A percentile compares a stretch with the other conserved stretches of the same genome.
These are phyloP conservation scores for Penicillium turbatum DNA, from an alignment of 495 filamentous ascomycete species.

Conservation along the genomic window DNA sequence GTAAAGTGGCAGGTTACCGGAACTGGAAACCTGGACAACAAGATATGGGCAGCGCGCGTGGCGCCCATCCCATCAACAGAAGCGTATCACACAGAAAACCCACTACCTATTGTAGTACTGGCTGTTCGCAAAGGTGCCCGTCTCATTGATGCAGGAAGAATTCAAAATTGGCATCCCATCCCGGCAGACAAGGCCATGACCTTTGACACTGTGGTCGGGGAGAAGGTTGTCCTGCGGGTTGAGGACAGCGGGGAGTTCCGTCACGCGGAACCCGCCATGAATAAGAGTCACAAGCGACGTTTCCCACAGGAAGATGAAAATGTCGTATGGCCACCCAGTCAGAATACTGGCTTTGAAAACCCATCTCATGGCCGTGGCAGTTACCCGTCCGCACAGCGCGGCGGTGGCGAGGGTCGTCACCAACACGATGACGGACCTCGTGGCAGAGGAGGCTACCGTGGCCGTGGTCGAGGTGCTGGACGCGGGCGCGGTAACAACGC, in stretches of 20 bases:
- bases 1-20: constrained; percentile 79
- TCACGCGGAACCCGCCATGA: constrained; percentile 34
- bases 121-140: constrained; percentile 66
- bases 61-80: constrained; percentile 62
- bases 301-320: constrained; percentile 38
- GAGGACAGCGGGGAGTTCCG: constrained; percentile 57
- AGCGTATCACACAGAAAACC: constrained; percentile 68
- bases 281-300: constrained; percentile 49
- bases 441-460: constrained; percentile 41
- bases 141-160: constrained; percentile 75
- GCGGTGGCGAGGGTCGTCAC: constrained; percentile 20
- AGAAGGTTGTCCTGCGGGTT: constrained; percentile 77
- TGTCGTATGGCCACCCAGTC: constrained; percentile 17
- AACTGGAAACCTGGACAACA: constrained; percentile 67
- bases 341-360: constrained; percentile 15
- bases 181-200: constrained; percentile 59
- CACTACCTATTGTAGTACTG: constrained; percentile 68
- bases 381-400: constrained; percentile 20
- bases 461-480: constrained; percentile 45
- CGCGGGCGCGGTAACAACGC: constrained; percentile 40
- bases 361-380: constrained; percentile 9
- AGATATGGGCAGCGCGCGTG: constrained; percentile 80
- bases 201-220: constrained; percentile 77
- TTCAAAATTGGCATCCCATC: constrained; percentile 79
- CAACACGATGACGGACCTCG: constrained; percentile 32